Evolutionary conservation across 1,284 basidiomycete genomes (phyloP).

Genomic region (Tylopilus sp.): DNA sequence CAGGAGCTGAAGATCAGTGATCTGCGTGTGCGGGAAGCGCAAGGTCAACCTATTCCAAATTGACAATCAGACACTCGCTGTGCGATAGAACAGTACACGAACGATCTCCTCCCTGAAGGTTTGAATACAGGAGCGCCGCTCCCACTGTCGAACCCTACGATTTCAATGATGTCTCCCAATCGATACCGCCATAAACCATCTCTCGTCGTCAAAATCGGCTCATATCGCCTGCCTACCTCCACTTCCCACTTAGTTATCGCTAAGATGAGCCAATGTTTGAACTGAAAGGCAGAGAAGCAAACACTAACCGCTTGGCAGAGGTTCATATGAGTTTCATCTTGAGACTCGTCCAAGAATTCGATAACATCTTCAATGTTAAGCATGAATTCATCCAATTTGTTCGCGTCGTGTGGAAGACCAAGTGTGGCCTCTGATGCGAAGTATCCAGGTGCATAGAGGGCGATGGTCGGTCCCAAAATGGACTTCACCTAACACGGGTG

Average conservation of each 20-base stretch:
- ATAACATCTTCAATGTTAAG: constrained; percentile 13
- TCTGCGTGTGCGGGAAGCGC: constrained; percentile 3
- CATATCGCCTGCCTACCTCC: constrained; percentile 28
- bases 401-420: background rate
- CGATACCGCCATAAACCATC: constrained; percentile 40
- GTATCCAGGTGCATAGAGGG: constrained; percentile 17
- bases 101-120: constrained; percentile 25
- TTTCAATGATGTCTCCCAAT: constrained; percentile 28
- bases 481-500: constrained; percentile 19
- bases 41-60: constrained; percentile 23
- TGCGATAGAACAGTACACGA: background rate
- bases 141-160: constrained; percentile 23
- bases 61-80: background rate
- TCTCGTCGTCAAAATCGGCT: constrained; percentile 32
- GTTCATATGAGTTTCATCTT: constrained; percentile 16
- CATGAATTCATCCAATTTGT: constrained; percentile 15
- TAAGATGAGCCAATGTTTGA: too few relatives aligned
- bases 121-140: constrained; percentile 20
- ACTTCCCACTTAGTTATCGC: constrained; percentile 31
- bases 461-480: constrained; percentile 23
- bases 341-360: constrained; percentile 29
- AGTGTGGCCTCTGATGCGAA: constrained; percentile 13
- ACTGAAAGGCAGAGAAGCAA: background rate
- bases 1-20: constrained; percentile 24
- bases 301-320: constrained; percentile 28